These are phyloP conservation scores for Acidiella bohemica DNA, from an alignment of 495 filamentous ascomycete species.

Conservation along the genomic window DNA sequence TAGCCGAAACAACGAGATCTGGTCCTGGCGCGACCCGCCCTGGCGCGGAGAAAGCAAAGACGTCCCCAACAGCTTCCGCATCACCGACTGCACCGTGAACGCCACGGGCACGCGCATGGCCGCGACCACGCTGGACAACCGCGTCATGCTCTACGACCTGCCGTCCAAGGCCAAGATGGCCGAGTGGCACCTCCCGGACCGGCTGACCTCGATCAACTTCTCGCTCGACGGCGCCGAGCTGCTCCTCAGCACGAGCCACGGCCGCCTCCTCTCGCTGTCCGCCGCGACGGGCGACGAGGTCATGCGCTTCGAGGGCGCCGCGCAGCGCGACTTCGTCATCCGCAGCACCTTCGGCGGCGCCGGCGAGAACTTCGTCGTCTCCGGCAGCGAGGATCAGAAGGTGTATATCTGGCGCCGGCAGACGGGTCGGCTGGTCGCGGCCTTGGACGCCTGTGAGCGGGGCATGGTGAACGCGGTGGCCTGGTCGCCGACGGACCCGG, in stretches of 20 bases:
- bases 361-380: constrained; percentile 76
- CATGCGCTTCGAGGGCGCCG: constrained; percentile 58
- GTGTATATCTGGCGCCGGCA: constrained; percentile 86
- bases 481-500: constrained; percentile 74
- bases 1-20: constrained; percentile 13
- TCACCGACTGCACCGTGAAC: constrained; percentile 74
- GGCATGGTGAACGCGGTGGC: constrained; percentile 80
- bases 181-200: constrained; percentile 49
- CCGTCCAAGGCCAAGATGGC: constrained; percentile 57
- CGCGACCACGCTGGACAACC: constrained; percentile 54
- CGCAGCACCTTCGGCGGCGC: constrained; percentile 77
- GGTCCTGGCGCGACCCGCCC: constrained; percentile 15
- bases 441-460: constrained; percentile 51
- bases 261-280: constrained; percentile 62
- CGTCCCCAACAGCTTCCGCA: constrained; percentile 44
- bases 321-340: constrained; percentile 60
- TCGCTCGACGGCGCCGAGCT: constrained; percentile 64
- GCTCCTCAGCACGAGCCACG: constrained; percentile 67
- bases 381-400: constrained; percentile 76
- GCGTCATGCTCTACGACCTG: constrained; percentile 75
- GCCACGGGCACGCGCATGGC: constrained; percentile 66
- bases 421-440: constrained; percentile 60
- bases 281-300: constrained; percentile 60
- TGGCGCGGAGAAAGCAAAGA: constrained; percentile 5
- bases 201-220: constrained; percentile 65